Percentiles rank a stretch among this genome's conserved stretches.
Conservation (phyloP, 495 filamentous ascomycete genomes). For the Immersiella caudata region DNA sequence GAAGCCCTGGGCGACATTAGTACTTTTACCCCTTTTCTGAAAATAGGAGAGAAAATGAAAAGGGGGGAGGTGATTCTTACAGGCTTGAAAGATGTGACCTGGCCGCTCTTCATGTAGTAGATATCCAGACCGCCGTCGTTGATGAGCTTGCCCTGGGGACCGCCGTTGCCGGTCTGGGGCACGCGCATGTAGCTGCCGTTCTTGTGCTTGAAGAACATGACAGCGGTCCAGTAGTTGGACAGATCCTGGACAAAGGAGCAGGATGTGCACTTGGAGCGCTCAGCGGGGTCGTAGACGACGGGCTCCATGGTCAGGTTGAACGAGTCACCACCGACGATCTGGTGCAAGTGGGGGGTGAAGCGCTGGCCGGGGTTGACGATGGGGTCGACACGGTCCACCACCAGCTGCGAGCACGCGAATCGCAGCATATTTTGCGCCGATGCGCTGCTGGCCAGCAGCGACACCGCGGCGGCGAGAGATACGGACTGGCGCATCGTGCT, state of each 20-base stretch:
- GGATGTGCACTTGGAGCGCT: slow-evolving; percentile 67
- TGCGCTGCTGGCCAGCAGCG: slow-evolving; percentile 51
- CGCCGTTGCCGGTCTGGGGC: slow-evolving; percentile 62
- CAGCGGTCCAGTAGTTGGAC: slow-evolving; percentile 81
- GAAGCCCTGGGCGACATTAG: slow-evolving; percentile 52
- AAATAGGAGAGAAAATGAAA: neutral
- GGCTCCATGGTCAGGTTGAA: slow-evolving; percentile 73
- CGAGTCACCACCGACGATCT: slow-evolving; percentile 61
- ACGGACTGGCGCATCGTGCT: slow-evolving; percentile 53
- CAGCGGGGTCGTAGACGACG: slow-evolving; percentile 50
- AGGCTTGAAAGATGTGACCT: slow-evolving; percentile 56
- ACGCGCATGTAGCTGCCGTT: slow-evolving; percentile 75
- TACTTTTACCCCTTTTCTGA: no score
- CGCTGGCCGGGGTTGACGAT: slow-evolving; percentile 54
- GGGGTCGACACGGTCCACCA: slow-evolving; percentile 57
- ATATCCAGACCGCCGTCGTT: slow-evolving; percentile 47
- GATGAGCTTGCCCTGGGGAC: slow-evolving; percentile 61
- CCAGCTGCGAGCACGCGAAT: slow-evolving; percentile 60
- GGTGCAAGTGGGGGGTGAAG: slow-evolving; percentile 56
- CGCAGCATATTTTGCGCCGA: slow-evolving; percentile 57
- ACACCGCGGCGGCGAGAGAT: slow-evolving; percentile 49
- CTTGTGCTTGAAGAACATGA: slow-evolving; percentile 67
- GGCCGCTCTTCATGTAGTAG: slow-evolving; percentile 51
- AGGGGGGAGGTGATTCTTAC: slow-evolving; percentile 38
- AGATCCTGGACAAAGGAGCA: slow-evolving; percentile 70